Evolutionary conservation across 495 filamentous ascomycete genomes (phyloP), one percentile per base, ranked within the genome.

Genomic region (Hypoxylon intermedium): DNA sequence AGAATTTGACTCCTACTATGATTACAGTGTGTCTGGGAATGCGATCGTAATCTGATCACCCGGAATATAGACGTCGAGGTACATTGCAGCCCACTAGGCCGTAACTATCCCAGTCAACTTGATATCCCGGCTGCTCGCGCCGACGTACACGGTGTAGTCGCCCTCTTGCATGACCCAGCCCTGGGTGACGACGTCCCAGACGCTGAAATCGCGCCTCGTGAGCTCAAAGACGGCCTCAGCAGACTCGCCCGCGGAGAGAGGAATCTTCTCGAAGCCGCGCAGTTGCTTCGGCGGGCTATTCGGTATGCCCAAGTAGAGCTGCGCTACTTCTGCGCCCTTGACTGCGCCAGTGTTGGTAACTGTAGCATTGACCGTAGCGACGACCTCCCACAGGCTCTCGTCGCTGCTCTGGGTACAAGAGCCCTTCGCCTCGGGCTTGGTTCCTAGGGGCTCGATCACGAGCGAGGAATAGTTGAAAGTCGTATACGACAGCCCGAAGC

Each of bases 111-210:
- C 68, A 20, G 54, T 68, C 15, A 77, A 51, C 34, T 64, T 72
- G 40, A 81, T 71, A 65, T 83, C 79, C 57, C 80, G 66, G 52
- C 78, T 81, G 43, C 79, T 82, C 13, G 78, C 73, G 9, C 80
- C 80, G 20, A 82, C 69, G 47, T 67, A 74, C 4, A 83, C 49
- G 16, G 46, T 58, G 54, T 82, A 80, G 31, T 59, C 62, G 4
- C 80, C 79, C 13, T 58, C 58, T 19, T 78, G 70, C 69, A 98
- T 74, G 20, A 90, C 78, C 93, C 93, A 98, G 70, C 92, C 92
- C 81, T 91, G 89, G 60, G 75, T 73, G n/a, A 79, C 75, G 9
- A 87, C 82, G 69, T 89, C 87, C 93, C 93, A 98, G 0, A 54
- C 47, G 49, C 73, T 77, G 13, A 77, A 60, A 67, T 95, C 91